phyloP scores from a whole-genome alignment of 129 eudicot species.

The Chrysanthemum seticuspe region DNA sequence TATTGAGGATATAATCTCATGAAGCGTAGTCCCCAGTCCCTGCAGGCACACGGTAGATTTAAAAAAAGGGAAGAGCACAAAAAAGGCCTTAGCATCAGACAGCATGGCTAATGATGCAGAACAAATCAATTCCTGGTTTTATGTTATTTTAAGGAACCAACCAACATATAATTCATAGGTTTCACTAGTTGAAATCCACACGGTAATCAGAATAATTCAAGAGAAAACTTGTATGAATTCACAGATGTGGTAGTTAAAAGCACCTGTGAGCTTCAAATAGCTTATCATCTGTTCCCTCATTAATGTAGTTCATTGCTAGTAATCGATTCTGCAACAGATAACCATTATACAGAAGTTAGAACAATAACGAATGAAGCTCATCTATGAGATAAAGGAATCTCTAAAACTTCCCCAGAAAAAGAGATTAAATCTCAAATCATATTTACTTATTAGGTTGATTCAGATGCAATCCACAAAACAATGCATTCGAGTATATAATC shows the following conservation, averaged over 20 bases:
- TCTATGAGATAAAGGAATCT: background rate
- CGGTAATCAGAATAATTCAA: too few relatives aligned
- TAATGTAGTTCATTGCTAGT: slow-evolving; percentile 95
- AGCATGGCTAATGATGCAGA: too few relatives aligned
- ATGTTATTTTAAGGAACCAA: too few relatives aligned
- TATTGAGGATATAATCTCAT: slow-evolving; percentile 76
- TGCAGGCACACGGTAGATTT: slow-evolving; percentile 31
- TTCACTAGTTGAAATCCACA: too few relatives aligned
- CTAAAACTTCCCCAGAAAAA: too few relatives aligned
- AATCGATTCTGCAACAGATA: slow-evolving; percentile 76
- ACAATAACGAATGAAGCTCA: slow-evolving; percentile 6
- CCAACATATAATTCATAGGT: too few relatives aligned
- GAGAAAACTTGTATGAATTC: too few relatives aligned
- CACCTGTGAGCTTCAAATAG: slow-evolving; percentile 94
- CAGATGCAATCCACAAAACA: slow-evolving; percentile 6
- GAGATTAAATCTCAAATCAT: slow-evolving; percentile 16
- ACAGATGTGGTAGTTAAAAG: slow-evolving; percentile 12
- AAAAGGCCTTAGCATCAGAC: too few relatives aligned
- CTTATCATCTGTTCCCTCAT: slow-evolving; percentile 89
- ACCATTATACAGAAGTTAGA: slow-evolving; percentile 19
- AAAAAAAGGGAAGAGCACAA: too few relatives aligned
- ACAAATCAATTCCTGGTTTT: too few relatives aligned
- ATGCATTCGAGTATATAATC: slow-evolving; percentile 4
- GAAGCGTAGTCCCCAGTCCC: slow-evolving; percentile 93
- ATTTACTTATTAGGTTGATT: slow-evolving; percentile 11